These are phyloP conservation scores for Aspergillus saccharolyticus DNA, from an alignment of 495 filamentous ascomycete genomes.

Conservation along the genomic window DNA sequence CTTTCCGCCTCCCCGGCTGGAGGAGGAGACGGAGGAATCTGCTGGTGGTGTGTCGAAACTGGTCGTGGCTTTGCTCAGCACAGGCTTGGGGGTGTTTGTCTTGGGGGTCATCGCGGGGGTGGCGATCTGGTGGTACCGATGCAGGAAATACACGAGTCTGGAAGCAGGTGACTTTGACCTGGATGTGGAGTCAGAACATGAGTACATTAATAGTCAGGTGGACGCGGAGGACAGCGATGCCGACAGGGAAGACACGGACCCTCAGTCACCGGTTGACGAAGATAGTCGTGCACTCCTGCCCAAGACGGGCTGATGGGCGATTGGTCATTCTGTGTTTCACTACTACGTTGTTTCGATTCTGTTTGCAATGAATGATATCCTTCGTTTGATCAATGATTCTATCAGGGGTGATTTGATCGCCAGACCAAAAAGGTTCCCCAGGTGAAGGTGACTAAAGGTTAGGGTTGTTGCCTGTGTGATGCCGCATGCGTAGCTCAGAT, in stretches of 20 bases:
- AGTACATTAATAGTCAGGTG: background rate
- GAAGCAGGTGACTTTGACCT: slow-evolving; percentile 16
- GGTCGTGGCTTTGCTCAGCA: background rate
- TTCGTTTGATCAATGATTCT: no score
- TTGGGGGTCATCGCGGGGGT: background rate
- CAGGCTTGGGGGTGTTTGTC: background rate
- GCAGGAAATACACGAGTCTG: slow-evolving; percentile 9
- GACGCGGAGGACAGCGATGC: slow-evolving; percentile 3
- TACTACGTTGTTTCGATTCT: no score
- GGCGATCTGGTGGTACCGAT: slow-evolving; percentile 7
- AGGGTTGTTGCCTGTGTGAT: no score
- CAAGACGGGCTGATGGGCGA: background rate
- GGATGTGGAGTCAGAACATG: background rate
- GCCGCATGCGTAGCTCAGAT: no score
- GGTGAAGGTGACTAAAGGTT: no score
- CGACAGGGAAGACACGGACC: background rate
- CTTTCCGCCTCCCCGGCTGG: background rate
- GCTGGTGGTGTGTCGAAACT: background rate
- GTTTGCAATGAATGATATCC: no score
- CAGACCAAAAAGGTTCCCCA: no score
- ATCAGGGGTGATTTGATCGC: no score
- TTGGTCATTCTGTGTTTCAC: no score
- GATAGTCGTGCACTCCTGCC: background rate
- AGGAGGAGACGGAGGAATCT: background rate
- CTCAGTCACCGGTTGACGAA: background rate